Evolutionary conservation across 2,329 filamentous ascomycete genomes (phyloP).

Genomic region (Tolypocladium guangdongense): DNA sequence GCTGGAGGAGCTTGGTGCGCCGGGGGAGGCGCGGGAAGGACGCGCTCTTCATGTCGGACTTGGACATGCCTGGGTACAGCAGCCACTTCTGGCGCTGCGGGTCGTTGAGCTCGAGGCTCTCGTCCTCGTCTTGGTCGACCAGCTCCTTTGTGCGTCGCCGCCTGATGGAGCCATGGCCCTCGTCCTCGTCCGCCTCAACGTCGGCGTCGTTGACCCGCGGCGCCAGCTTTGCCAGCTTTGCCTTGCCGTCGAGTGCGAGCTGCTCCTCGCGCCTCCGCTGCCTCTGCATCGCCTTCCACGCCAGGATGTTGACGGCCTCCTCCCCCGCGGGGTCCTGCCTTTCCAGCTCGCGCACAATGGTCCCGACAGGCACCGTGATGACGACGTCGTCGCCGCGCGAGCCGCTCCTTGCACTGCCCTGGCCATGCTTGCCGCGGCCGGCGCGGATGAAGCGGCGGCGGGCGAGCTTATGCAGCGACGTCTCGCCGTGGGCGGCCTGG

Average conservation of each 20-base stretch:
- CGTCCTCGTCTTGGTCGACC: constrained; percentile 16
- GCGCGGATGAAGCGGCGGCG: constrained; percentile 65
- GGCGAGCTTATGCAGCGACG: constrained; percentile 83
- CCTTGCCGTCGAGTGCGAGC: constrained; percentile 22
- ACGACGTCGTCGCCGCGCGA: constrained; percentile 77
- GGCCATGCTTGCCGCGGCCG: constrained; percentile 64
- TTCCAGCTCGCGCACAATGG: constrained; percentile 73
- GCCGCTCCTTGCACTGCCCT: constrained; percentile 63
- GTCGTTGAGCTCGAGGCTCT: constrained; percentile 31
- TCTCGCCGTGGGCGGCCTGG: constrained; percentile 83
- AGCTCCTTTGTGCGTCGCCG: constrained; percentile 1
- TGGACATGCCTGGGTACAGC: constrained; percentile 67
- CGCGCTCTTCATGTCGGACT: constrained; percentile 52
- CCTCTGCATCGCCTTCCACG: constrained; percentile 21
- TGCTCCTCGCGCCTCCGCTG: constrained; percentile 18
- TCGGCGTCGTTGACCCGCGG: neutral
- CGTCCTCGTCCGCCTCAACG: constrained; percentile 4
- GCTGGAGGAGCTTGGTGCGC: constrained; percentile 46
- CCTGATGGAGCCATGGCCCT: constrained; percentile 1
- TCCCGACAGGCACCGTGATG: constrained; percentile 86
- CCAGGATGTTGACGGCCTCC: constrained; percentile 33
- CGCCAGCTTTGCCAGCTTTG: constrained; percentile 6
- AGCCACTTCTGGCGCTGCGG: constrained; percentile 65
- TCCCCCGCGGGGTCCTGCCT: constrained; percentile 67
- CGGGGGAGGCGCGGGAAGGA: constrained; percentile 39